Evolutionary conservation across 2,329 filamentous ascomycete genomes (phyloP).

Genomic region (Tolypocladium tropicale): DNA sequence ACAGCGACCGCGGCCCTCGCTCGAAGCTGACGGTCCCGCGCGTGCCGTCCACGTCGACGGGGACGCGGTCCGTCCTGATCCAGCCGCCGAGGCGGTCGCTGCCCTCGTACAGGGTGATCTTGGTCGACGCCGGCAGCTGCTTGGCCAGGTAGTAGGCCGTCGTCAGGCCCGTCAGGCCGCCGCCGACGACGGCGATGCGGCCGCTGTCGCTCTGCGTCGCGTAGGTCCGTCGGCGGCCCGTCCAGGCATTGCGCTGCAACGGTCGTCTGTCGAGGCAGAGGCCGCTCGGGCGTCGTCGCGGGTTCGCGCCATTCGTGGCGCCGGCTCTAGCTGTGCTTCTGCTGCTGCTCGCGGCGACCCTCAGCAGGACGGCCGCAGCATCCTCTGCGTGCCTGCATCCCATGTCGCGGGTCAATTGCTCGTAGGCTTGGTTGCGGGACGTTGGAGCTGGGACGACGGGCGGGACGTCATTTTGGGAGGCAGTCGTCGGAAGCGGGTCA

Average conservation of each 20-base stretch:
- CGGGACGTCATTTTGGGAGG: not conserved
- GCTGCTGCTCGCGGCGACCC: slow-evolving; percentile 10
- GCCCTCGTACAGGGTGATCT: slow-evolving; percentile 75
- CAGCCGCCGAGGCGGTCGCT: slow-evolving; percentile 67
- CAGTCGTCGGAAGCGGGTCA: not conserved
- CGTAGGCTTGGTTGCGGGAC: slow-evolving; percentile 8
- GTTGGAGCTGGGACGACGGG: not conserved
- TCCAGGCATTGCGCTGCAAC: not conserved
- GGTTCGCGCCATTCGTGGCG: not conserved
- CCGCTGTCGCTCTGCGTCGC: slow-evolving; percentile 14
- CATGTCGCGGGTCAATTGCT: slow-evolving; percentile 19
- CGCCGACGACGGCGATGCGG: slow-evolving; percentile 61
- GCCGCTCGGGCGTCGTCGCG: slow-evolving; percentile 5
- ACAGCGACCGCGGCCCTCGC: slow-evolving; percentile 69
- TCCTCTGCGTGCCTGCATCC: slow-evolving; percentile 13
- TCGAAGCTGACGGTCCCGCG: slow-evolving; percentile 61
- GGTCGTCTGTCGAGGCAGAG: not conserved
- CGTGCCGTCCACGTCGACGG: slow-evolving; percentile 45
- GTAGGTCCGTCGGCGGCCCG: slow-evolving; percentile 1
- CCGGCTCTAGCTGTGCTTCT: not conserved
- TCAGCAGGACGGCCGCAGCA: slow-evolving; percentile 15
- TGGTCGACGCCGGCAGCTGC: slow-evolving; percentile 49
- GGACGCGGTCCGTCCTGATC: slow-evolving; percentile 58
- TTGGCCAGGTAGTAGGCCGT: slow-evolving; percentile 67
- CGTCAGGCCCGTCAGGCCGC: slow-evolving; percentile 73